Percentiles rank a stretch among this genome's conserved stretches.
Conservation (phyloP, 306 rosid species). For the Gleditsia sinensis region DNA sequence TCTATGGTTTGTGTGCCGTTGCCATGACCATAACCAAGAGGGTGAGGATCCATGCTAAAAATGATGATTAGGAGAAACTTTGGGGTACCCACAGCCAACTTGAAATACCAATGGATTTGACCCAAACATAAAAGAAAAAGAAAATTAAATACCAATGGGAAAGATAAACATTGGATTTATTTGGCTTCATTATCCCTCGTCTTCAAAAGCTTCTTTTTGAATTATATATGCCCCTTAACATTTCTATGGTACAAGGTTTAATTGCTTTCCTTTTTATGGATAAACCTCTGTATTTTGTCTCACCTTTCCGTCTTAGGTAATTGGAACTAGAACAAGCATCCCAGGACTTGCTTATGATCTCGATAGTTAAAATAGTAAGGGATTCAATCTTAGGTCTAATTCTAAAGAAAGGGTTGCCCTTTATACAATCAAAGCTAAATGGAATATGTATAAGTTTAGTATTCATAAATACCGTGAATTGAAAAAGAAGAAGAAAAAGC, state of each 20-base stretch:
- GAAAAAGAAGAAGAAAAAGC: constrained; percentile 7
- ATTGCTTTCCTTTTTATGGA: constrained; percentile 33
- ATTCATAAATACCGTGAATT: constrained; percentile 5
- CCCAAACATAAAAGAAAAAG: not conserved
- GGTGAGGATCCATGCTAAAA: constrained; percentile 46
- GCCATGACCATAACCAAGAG: no score
- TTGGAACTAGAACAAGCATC: constrained; percentile 52
- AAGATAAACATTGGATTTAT: constrained; percentile 58
- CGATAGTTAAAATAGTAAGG: no score
- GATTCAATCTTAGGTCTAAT: constrained; percentile 36
- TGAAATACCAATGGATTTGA: constrained; percentile 26
- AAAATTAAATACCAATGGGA: constrained; percentile 39
- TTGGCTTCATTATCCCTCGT: constrained; percentile 44
- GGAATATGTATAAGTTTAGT: constrained; percentile 12
- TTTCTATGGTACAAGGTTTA: constrained; percentile 34
- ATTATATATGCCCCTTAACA: constrained; percentile 35
- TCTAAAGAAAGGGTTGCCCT: constrained; percentile 6
- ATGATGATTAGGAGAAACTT: constrained; percentile 59
- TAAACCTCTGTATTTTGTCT: constrained; percentile 36
- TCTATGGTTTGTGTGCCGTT: constrained; percentile 27
- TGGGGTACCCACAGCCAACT: constrained; percentile 44
- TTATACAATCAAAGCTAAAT: not conserved
- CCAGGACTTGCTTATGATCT: constrained; percentile 49
- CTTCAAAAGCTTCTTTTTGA: constrained; percentile 43
- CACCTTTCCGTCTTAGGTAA: constrained; percentile 36